A percentile compares a stretch with the other conserved stretches of the same genome.
These are phyloP conservation scores for Botrytis paeoniae DNA, from an alignment of 2,329 filamentous ascomycete genomes.

Conservation along the genomic window DNA sequence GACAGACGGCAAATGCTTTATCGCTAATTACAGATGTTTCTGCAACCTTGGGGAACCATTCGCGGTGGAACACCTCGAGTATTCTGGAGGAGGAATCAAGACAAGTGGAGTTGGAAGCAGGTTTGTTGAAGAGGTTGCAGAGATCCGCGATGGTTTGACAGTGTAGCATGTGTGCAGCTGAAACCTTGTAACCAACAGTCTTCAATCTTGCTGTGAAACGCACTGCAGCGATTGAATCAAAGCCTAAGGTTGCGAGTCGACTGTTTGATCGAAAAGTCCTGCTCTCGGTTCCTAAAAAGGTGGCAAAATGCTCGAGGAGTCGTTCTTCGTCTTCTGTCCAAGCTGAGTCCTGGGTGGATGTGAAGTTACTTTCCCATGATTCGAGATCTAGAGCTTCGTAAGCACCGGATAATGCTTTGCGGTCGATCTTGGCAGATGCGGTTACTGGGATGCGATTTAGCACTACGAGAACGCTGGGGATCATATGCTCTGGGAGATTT, in stretches of 20 bases:
- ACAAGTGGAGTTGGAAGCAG: neutral
- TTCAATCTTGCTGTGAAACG: constrained; percentile 9
- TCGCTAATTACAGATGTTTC: neutral
- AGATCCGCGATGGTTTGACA: constrained; percentile 4
- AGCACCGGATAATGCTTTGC: constrained; percentile 12
- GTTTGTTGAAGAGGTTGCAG: neutral
- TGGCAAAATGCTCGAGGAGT: neutral
- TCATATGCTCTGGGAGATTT: constrained; percentile 27
- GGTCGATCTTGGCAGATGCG: constrained; percentile 26
- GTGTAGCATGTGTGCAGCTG: constrained; percentile 1
- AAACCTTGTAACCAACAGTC: neutral
- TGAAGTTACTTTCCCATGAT: constrained; percentile 7
- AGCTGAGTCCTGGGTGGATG: neutral
- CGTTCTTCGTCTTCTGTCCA: constrained; percentile 4
- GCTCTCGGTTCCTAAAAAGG: constrained; percentile 1
- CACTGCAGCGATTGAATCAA: constrained; percentile 11
- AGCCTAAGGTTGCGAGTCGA: constrained; percentile 1
- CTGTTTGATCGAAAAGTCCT: neutral
- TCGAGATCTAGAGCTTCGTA: neutral
- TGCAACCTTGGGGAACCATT: neutral
- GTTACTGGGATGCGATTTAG: constrained; percentile 21
- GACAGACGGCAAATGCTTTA: neutral
- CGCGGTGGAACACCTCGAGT: neutral
- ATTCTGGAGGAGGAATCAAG: constrained; percentile 2
- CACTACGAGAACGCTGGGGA: constrained; percentile 22